Evolutionary conservation across 1,139 yeast genomes (phyloP).

Genomic region (Scheffersomyces parashehatae): DNA sequence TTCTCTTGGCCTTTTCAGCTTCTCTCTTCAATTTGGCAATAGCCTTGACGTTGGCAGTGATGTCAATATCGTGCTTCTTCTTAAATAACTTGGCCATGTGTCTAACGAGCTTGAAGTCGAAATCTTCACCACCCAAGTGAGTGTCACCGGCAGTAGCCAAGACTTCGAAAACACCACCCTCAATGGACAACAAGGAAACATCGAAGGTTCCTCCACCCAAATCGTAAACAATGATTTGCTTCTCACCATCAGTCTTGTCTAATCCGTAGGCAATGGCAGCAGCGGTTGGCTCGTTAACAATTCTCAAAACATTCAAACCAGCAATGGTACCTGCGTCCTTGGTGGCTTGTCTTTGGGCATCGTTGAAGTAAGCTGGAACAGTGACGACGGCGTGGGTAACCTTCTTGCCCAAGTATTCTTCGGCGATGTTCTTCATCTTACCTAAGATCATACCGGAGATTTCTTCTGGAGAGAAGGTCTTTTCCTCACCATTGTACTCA

Average conservation of each 20-base stretch:
- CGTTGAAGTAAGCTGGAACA: conserved; percentile 97
- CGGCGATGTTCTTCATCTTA: conserved; percentile 92
- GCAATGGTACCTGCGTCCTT: conserved; percentile 98
- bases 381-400: conserved; percentile 95
- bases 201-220: conserved; percentile 60
- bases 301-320: conserved; percentile 90
- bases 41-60: conserved; percentile 73
- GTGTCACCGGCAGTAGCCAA: conserved; percentile 57
- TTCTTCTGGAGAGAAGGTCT: conserved; percentile 84
- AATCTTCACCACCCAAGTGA: conserved; percentile 85
- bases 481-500: conserved; percentile 57
- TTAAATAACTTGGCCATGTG: conserved; percentile 83
- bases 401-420: conserved; percentile 83
- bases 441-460: conserved; percentile 88
- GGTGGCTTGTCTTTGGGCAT: conserved; percentile 98
- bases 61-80: conserved; percentile 83
- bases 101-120: conserved; percentile 85
- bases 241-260: conserved; percentile 66
- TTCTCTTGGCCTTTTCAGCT: conserved; percentile 96
- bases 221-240: conserved; percentile 52
- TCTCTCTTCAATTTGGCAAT: conserved; percentile 90
- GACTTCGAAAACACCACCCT: conserved; percentile 56
- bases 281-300: conserved; percentile 97
- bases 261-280: conserved; percentile 98
- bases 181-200: conserved; percentile 51